Evolutionary conservation across 2,329 filamentous ascomycete species (phyloP), one percentile per base, ranked within the genome.

Genomic region (Chrysoporthe puriensis): DNA sequence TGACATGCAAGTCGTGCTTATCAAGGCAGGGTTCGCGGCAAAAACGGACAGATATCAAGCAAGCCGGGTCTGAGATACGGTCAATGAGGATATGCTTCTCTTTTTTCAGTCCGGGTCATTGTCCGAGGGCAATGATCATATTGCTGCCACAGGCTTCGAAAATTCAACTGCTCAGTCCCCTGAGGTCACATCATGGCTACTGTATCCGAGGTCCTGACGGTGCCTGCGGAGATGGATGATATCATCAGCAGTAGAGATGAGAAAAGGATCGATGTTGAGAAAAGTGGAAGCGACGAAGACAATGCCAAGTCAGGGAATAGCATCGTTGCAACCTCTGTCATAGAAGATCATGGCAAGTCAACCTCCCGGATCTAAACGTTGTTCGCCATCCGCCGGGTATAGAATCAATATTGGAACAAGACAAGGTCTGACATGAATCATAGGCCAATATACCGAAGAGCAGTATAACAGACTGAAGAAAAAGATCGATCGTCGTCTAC

Each of bases 401-500:
- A 11, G 54, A 32, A 18, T 7, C n/a, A 7, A 54, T 54, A n/a
- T 18, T 7, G 56, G 3, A 32, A 42, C 4, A 36, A 21, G 13
- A 42, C 16, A 5, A 40, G 21, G 36, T 58, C 32, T 56, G 26
- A 36, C 26, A 18, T 16, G 43, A 42, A 13, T 14, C 18, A 32
- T 18, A 59, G 68, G 34, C 6, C 70, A 65, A 42, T 80, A 79
- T 66, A 77, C 78, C 2, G 76, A 79, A 1, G 76, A 80, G 52
- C 70, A 81, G 66, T 81, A 79, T 67, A 77, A 75, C 63, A 77
- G 74, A 56, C 71, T 81, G 14, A 78, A 77, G 70, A 73, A 74
- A 42, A 83, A 83, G 70, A 77, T 81, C 21, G 82, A 84, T 69
- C 75, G 75, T n/a, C 82, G 79, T 67, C 74, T 84, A 18, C 76